These are phyloP conservation scores for Cytospora piceae DNA, from an alignment of 2,329 filamentous ascomycete species.

Conservation along the genomic window DNA sequence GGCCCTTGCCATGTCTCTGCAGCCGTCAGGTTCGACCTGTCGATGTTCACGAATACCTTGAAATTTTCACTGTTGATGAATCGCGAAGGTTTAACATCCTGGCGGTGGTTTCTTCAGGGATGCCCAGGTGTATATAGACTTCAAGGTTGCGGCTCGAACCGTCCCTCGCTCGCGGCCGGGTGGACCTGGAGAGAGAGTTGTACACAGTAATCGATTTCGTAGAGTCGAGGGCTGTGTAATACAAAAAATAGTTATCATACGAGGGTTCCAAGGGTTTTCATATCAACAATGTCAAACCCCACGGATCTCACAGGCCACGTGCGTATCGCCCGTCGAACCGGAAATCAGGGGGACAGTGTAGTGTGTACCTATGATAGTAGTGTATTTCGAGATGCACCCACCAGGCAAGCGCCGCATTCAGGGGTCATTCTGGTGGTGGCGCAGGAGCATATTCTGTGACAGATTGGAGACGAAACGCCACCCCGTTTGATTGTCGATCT, in stretches of 20 bases:
- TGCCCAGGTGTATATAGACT: neutral
- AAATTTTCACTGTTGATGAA: neutral
- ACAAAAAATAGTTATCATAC: too few species aligned
- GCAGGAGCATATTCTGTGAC: constrained; percentile 21
- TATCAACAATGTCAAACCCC: too few species aligned
- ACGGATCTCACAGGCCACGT: neutral
- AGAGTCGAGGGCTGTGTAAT: too few species aligned
- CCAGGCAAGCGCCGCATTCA: neutral
- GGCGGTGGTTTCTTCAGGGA: too few species aligned
- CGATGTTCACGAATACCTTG: too few species aligned
- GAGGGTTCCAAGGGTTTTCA: neutral
- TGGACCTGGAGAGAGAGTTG: neutral
- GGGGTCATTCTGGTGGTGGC: neutral
- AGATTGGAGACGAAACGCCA: constrained; percentile 30
- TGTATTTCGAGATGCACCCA: neutral
- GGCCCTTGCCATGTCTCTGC: neutral
- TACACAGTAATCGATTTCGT: too few species aligned
- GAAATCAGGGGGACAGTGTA: neutral
- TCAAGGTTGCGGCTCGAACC: neutral
- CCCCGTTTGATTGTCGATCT: constrained; percentile 25
- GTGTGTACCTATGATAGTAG: too few species aligned
- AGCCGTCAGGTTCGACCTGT: neutral
- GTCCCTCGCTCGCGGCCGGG: neutral
- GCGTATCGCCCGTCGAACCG: neutral
- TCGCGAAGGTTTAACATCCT: too few species aligned